These are phyloP conservation scores for Colletotrichum lini DNA, from an alignment of 2,329 filamentous ascomycete species.

Conservation along the genomic window DNA sequence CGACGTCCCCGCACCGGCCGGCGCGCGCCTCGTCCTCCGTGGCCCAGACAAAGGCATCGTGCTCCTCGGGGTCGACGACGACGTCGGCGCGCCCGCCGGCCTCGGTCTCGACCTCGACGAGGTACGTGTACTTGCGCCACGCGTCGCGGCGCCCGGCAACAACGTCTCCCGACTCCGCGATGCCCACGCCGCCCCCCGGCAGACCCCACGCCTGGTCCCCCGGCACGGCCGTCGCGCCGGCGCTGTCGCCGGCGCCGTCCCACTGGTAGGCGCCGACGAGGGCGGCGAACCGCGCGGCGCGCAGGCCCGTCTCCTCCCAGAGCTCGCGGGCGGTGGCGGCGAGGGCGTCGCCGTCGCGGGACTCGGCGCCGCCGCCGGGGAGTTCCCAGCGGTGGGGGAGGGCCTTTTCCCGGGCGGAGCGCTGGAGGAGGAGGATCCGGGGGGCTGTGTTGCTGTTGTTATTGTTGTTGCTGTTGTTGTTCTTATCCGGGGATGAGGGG, in stretches of 20 bases:
- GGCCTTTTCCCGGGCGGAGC: slow-evolving; percentile 53
- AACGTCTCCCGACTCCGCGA: slow-evolving; percentile 5
- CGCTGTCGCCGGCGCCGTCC: slow-evolving; percentile 30
- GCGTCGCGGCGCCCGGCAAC: slow-evolving; percentile 5
- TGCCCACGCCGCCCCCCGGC: slow-evolving; percentile 26
- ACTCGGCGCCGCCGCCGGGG: slow-evolving; percentile 59
- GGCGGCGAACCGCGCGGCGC: slow-evolving; percentile 56
- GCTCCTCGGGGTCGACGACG: slow-evolving; percentile 56
- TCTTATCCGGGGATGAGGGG: slow-evolving; percentile 7
- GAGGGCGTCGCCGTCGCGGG: slow-evolving; percentile 60
- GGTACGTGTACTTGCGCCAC: slow-evolving; percentile 55
- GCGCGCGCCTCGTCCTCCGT: slow-evolving; percentile 55
- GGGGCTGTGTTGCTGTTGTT: neutral
- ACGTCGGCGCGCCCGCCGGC: slow-evolving; percentile 16
- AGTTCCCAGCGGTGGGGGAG: slow-evolving; percentile 61
- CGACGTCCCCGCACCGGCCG: slow-evolving; percentile 10
- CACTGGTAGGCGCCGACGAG: slow-evolving; percentile 51
- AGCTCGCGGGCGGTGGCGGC: slow-evolving; percentile 63
- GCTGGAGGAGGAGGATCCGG: slow-evolving; percentile 58
- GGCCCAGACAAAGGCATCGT: slow-evolving; percentile 56
- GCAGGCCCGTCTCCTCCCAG: slow-evolving; percentile 65
- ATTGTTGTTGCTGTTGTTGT: too few species aligned
- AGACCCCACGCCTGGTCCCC: slow-evolving; percentile 38
- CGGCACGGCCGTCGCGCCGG: slow-evolving; percentile 29
- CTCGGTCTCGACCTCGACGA: slow-evolving; percentile 50